These are phyloP conservation scores for Aspergillus incahuasiensis DNA, from an alignment of 495 filamentous ascomycete genomes.

Conservation along the genomic window DNA sequence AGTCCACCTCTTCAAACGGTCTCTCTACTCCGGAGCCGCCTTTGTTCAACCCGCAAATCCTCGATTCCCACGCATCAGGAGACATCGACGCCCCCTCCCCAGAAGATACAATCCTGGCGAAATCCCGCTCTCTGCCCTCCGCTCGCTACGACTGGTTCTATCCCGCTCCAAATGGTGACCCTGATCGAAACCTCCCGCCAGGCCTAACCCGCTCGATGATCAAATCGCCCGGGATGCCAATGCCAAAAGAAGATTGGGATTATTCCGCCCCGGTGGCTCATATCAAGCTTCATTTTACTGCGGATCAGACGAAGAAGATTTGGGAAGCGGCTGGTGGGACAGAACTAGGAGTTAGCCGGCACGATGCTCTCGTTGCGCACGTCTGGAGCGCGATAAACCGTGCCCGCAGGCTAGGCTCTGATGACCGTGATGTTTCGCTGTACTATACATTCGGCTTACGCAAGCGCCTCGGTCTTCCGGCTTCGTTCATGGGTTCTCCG, in stretches of 20 bases:
- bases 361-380: slow-evolving; percentile 31
- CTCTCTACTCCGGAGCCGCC: neutral
- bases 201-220: neutral
- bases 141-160: slow-evolving; percentile 34
- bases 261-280: slow-evolving; percentile 16
- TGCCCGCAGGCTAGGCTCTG: slow-evolving; percentile 14
- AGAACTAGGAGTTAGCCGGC: slow-evolving; percentile 4
- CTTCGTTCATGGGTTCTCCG: slow-evolving; percentile 2
- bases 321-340: slow-evolving; percentile 4
- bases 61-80: slow-evolving; percentile 26
- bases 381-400: slow-evolving; percentile 28
- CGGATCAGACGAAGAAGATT: slow-evolving; percentile 15
- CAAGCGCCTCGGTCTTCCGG: slow-evolving; percentile 4
- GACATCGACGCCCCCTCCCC: slow-evolving; percentile 24
- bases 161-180: neutral
- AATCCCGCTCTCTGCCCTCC: slow-evolving; percentile 18
- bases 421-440: neutral
- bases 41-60: slow-evolving; percentile 24
- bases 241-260: slow-evolving; percentile 30
- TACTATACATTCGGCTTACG: slow-evolving; percentile 5
- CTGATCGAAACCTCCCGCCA: neutral
- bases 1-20: neutral
- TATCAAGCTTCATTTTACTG: slow-evolving; percentile 23
- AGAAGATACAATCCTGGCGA: slow-evolving; percentile 15
- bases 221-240: slow-evolving; percentile 12